Evolutionary conservation across 768 basidiomycete species (phyloP), one percentile per base, ranked within the genome.

Genomic region (Lactarius sanguifluus): DNA sequence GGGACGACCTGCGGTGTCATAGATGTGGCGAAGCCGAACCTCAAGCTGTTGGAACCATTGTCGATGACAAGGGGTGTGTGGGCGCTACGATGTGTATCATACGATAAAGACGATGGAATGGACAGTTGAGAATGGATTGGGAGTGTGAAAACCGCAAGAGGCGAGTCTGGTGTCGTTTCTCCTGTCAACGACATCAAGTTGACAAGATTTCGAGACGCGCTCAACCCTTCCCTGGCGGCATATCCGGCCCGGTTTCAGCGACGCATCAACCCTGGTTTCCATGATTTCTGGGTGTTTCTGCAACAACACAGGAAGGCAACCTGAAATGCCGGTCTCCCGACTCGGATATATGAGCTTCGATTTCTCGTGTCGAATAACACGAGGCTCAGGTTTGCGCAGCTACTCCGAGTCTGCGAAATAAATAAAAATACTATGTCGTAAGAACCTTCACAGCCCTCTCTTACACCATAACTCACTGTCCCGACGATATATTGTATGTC

Each of bases 21-120:
- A 3, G 83, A 84, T 4, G 83, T 85, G 30, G 88, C 85, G 76
- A 94, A 96, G 16, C 94, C 94, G 77, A 90, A 96, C 59, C 93
- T 85, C 47, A 96, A 79, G 58, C 79, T 84, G 36, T 89, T 91
- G 8, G 94, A 86, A 67, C 95, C 94, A 71, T 96, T 95, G 82
- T 96, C 94, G 71, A 96, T 90, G 71, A 94, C 82, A 66, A 96
- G 84, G 0, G 93, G 90, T 0, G 84, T 86, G 52, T 77, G 73
- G 8, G 64, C 56, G 43, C 20, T 61, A n/a, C 70, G 64, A 41
- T 65, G 64, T 7, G 61, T 1, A 32, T 61, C 68, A 34, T 69
- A 70, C n/a, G 68, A 57, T 28, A 58, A 13, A 10, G 55, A 43
- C 3, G 61, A 43, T 25, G 68, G 58, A 16, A 62, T 10, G 18